phyloP scores from a whole-genome alignment of 768 basidiomycete species.

The Kwoniella mangroviensis region DNA sequence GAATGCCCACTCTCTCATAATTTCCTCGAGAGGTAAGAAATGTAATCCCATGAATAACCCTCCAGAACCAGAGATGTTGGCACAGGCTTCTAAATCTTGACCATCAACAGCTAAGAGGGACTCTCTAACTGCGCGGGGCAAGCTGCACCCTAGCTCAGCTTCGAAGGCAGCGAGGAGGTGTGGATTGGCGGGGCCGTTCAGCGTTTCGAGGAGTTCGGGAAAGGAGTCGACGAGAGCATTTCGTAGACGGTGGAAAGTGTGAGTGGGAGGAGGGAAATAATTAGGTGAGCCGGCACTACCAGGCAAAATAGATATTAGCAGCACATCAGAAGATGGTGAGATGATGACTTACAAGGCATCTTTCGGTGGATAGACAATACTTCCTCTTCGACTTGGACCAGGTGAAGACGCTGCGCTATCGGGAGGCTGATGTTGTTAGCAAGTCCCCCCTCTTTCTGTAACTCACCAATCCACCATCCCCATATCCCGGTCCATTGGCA shows the following conservation, averaged over 20 bases:
- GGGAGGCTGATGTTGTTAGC: conserved; percentile 14
- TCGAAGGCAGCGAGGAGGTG: conserved; percentile 80
- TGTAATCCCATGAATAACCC: conserved; percentile 95
- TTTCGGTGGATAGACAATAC: conserved; percentile 39
- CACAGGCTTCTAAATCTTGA: conserved; percentile 70
- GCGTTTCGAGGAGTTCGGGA: conserved; percentile 92
- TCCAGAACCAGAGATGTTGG: conserved; percentile 66
- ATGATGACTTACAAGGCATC: conserved; percentile 36
- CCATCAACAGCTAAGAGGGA: conserved; percentile 87
- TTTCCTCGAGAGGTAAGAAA: conserved; percentile 89
- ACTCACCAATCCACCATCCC: conserved; percentile 25
- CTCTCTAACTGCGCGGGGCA: conserved; percentile 87
- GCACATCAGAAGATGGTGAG: neutral
- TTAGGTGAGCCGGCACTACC: conserved; percentile 33
- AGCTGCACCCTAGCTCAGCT: conserved; percentile 71
- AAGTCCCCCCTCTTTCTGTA: neutral
- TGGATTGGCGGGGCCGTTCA: conserved; percentile 86
- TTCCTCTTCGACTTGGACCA: conserved; percentile 47
- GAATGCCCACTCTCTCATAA: conserved; percentile 92
- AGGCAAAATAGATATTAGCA: neutral
- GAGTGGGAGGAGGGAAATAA: conserved; percentile 75
- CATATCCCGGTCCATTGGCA: conserved; percentile 17
- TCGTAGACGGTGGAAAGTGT: conserved; percentile 82
- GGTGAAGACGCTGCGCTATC: conserved; percentile 48
- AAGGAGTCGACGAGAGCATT: conserved; percentile 83